These are phyloP conservation scores for Nicotiana paniculata DNA, from an alignment of 257 asterid genomes.

Conservation along the genomic window DNA sequence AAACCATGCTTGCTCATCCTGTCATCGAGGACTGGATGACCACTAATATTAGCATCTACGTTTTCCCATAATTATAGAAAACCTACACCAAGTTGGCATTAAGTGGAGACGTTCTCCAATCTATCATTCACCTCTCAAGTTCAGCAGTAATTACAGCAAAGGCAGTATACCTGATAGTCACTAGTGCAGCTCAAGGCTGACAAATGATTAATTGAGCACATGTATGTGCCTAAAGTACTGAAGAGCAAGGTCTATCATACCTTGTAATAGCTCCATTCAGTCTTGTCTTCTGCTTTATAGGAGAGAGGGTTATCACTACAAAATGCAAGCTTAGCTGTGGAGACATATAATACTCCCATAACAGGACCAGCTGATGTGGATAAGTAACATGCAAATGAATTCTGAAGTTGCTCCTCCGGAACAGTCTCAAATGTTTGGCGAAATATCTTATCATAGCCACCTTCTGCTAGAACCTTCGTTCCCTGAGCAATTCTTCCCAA, in stretches of 20 bases:
- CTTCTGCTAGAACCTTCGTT: slow-evolving; percentile 95
- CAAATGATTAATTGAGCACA: background rate
- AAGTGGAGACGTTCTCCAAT: background rate
- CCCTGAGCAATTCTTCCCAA: slow-evolving; percentile 96
- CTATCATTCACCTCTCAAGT: background rate
- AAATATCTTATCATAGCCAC: slow-evolving; percentile 94
- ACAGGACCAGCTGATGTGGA: slow-evolving; percentile 99
- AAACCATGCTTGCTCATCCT: background rate
- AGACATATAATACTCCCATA: slow-evolving; percentile 81
- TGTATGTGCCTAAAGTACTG: background rate
- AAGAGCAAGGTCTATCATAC: slow-evolving; percentile 28
- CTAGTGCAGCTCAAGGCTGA: background rate
- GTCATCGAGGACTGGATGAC: background rate
- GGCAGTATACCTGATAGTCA: background rate
- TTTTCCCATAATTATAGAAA: background rate
- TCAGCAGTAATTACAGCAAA: background rate
- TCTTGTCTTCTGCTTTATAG: slow-evolving; percentile 64
- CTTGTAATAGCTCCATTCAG: slow-evolving; percentile 97
- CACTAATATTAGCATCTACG: background rate
- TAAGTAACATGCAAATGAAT: slow-evolving; percentile 83
- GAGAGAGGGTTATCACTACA: slow-evolving; percentile 89
- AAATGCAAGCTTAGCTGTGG: slow-evolving; percentile 86
- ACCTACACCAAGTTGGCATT: background rate
- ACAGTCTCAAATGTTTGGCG: slow-evolving; percentile 86
- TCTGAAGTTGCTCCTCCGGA: slow-evolving; percentile 80